phyloP scores from a whole-genome alignment of 306 rosid species.

The Astragalus glycyphyllos region DNA sequence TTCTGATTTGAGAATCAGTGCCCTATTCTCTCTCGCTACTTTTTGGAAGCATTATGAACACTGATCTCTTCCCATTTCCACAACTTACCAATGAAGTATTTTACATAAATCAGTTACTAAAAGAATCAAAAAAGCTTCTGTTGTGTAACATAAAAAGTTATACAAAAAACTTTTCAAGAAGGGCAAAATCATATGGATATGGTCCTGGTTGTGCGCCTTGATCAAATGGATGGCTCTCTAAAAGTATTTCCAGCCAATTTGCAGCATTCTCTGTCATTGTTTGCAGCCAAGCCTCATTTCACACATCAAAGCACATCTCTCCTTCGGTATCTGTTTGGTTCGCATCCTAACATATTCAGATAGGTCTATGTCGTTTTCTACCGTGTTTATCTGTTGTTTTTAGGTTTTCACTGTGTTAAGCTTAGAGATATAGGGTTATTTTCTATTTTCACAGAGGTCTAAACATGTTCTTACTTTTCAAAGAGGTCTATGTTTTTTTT shows the following conservation, averaged over 20 bases:
- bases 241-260: neutral
- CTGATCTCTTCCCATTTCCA: constrained; percentile 1
- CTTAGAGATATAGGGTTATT: neutral
- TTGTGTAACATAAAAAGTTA: too few relatives aligned
- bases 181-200: neutral
- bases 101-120: too few relatives aligned
- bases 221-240: neutral
- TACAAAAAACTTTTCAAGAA: too few relatives aligned
- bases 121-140: too few relatives aligned
- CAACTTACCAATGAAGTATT: neutral
- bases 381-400: neutral
- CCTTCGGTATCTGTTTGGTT: neutral
- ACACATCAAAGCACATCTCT: constrained; percentile 1
- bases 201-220: neutral
- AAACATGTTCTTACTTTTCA: neutral
- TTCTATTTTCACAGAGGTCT: neutral
- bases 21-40: neutral
- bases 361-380: neutral
- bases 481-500: neutral
- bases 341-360: neutral
- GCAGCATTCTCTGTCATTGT: neutral
- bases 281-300: neutral
- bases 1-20: neutral
- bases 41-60: neutral
- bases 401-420: neutral